Percentiles rank a stretch among this genome's conserved stretches.
Evolutionary conservation across 1,284 basidiomycete genomes (phyloP).

Genomic region (Sanghuangporus sanghuang): DNA sequence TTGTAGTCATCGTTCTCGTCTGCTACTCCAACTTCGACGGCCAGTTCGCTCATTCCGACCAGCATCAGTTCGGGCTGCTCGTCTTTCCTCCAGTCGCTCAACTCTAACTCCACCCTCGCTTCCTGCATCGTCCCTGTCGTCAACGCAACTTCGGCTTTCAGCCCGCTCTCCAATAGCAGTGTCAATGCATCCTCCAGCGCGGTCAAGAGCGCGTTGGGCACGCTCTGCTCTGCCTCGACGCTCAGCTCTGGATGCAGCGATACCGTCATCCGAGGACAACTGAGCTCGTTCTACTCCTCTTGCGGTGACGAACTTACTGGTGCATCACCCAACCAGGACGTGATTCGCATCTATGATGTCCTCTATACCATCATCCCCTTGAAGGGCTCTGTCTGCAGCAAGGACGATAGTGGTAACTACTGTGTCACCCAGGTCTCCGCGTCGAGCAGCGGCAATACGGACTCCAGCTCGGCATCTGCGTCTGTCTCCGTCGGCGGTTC

Average conservation of each 20-base stretch:
- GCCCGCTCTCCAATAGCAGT: slow-evolving; percentile 40
- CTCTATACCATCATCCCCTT: slow-evolving; percentile 71
- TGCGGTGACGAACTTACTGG: slow-evolving; percentile 66
- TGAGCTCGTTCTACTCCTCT: slow-evolving; percentile 63
- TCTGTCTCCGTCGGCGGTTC: slow-evolving; percentile 13
- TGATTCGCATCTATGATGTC: slow-evolving; percentile 69
- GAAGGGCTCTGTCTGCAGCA: slow-evolving; percentile 63
- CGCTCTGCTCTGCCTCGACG: slow-evolving; percentile 46
- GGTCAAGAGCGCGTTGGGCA: slow-evolving; percentile 49
- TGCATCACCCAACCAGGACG: slow-evolving; percentile 39
- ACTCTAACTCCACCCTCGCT: slow-evolving; percentile 52
- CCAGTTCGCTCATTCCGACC: slow-evolving; percentile 56
- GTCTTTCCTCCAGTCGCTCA: slow-evolving; percentile 56
- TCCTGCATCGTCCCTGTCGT: slow-evolving; percentile 65
- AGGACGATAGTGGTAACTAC: slow-evolving; percentile 63
- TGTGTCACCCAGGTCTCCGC: slow-evolving; percentile 49
- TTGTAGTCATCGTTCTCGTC: slow-evolving; percentile 25
- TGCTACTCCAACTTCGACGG: slow-evolving; percentile 26
- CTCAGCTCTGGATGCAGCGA: slow-evolving; percentile 48
- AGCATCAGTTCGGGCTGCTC: slow-evolving; percentile 57
- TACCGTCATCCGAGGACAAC: slow-evolving; percentile 49
- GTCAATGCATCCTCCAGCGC: slow-evolving; percentile 37
- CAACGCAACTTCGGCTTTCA: slow-evolving; percentile 55
- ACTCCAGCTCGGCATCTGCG: slow-evolving; percentile 20
- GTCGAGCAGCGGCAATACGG: slow-evolving; percentile 26